These are phyloP conservation scores for Starmerella vitae DNA, from an alignment of 805 yeast genomes.

Conservation along the genomic window DNA sequence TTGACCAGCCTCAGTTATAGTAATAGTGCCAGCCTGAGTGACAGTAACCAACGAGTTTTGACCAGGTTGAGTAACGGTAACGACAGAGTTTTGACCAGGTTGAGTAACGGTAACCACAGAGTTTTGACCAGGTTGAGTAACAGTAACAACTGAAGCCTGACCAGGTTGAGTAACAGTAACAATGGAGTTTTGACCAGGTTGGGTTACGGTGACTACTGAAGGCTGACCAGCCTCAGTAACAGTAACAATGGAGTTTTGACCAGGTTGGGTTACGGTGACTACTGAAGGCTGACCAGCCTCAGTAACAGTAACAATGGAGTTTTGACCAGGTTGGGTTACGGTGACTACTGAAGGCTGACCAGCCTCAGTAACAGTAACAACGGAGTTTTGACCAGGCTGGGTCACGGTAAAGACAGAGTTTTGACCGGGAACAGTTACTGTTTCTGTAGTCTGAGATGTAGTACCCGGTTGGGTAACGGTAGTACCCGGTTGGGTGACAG, in stretches of 20 bases:
- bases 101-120: constrained; percentile 17
- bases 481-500: constrained; percentile 13
- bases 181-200: constrained; percentile 6
- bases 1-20: constrained; percentile 8
- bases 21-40: constrained; percentile 7
- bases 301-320: constrained; percentile 15
- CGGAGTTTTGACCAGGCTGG: constrained; percentile 15
- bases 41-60: not conserved
- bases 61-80: not conserved
- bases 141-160: constrained; percentile 7
- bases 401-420: constrained; percentile 2
- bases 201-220: constrained; percentile 15
- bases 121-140: constrained; percentile 8
- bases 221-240: constrained; percentile 2
- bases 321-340: constrained; percentile 13
- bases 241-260: not conserved
- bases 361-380: constrained; percentile 11
- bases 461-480: constrained; percentile 13
- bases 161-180: constrained; percentile 10
- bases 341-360: constrained; percentile 16
- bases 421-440: constrained; percentile 4
- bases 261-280: constrained; percentile 16
- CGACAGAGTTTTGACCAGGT: not conserved
- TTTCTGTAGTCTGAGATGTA: constrained; percentile 7
- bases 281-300: constrained; percentile 12